Conservation (phyloP, 441 rosid genomes). For the Jatropha multifida region DNA sequence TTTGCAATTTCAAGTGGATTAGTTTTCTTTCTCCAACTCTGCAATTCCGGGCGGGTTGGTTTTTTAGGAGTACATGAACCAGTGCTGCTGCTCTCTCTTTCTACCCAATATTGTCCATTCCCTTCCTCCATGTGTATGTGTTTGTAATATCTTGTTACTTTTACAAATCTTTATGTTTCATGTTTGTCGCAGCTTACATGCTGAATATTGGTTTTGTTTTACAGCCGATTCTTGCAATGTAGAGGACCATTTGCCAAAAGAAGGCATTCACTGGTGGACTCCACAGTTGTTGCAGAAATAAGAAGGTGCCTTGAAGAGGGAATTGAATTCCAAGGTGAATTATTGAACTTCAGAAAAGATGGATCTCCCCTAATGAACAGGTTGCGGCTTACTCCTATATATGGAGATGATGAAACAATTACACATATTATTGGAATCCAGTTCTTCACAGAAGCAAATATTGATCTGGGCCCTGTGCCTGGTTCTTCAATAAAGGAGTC, state of each 20-base stretch:
- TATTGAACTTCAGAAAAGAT: constrained; percentile 88
- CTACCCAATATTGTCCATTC: not conserved
- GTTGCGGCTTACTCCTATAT: constrained; percentile 76
- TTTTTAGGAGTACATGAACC: not conserved
- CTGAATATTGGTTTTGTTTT: not conserved
- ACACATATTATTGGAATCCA: constrained; percentile 89
- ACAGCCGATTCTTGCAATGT: constrained; percentile 94
- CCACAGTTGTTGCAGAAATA: constrained; percentile 74
- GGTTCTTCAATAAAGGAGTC: constrained; percentile 54
- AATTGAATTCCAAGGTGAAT: constrained; percentile 85
- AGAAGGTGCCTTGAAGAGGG: constrained; percentile 84
- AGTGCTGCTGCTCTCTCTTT: not conserved
- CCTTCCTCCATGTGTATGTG: not conserved
- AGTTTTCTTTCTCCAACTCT: not conserved
- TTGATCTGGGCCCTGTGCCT: constrained; percentile 79
- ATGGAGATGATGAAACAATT: constrained; percentile 77
- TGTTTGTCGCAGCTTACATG: not conserved
- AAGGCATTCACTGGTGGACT: constrained; percentile 86
- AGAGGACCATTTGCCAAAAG: constrained; percentile 95
- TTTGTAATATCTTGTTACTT: not conserved
- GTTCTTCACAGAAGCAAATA: constrained; percentile 76
- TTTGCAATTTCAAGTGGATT: not conserved
- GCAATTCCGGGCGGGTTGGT: not conserved
- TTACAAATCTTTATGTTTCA: not conserved
- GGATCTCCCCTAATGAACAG: constrained; percentile 87